These are phyloP conservation scores for Cyclotella distinguenda DNA, from an alignment of 108 stramenopile genomes.

Conservation along the genomic window DNA sequence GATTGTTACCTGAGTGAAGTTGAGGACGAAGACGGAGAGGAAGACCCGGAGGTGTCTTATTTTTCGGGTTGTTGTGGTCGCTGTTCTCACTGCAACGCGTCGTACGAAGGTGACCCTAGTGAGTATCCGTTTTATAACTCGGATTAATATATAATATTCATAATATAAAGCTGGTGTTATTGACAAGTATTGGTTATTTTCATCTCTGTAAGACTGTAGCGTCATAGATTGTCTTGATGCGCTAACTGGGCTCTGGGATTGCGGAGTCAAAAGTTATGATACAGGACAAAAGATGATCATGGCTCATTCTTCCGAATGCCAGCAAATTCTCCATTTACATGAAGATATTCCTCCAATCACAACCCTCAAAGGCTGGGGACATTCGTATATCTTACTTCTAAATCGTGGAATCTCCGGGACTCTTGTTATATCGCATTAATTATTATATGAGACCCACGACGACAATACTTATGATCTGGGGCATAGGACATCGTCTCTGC, in stretches of 20 bases:
- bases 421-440: slow-evolving; percentile 23
- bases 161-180: too few species aligned
- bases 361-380: slow-evolving; percentile 45
- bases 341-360: slow-evolving; percentile 37
- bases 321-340: slow-evolving; percentile 22
- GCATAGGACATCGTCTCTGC: slow-evolving; percentile 2
- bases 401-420: slow-evolving; percentile 38
- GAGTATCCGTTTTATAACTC: too few species aligned
- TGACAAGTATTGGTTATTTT: too few species aligned
- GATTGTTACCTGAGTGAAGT: too few species aligned
- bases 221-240: too few species aligned
- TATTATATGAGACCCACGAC: slow-evolving; percentile 41
- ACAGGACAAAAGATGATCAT: slow-evolving; percentile 27
- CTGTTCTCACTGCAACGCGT: too few species aligned
- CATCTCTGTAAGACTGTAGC: too few species aligned
- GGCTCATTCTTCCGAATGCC: slow-evolving; percentile 27
- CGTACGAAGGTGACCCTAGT: too few species aligned
- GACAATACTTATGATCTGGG: neutral
- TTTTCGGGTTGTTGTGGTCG: too few species aligned
- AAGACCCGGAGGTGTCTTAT: too few species aligned
- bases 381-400: slow-evolving; percentile 33
- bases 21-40: too few species aligned
- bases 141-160: too few species aligned
- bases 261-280: slow-evolving; percentile 29
- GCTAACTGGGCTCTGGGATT: slow-evolving; percentile 31